phyloP scores from a whole-genome alignment of 2,329 filamentous ascomycete species.

The Alternaria sp. region DNA sequence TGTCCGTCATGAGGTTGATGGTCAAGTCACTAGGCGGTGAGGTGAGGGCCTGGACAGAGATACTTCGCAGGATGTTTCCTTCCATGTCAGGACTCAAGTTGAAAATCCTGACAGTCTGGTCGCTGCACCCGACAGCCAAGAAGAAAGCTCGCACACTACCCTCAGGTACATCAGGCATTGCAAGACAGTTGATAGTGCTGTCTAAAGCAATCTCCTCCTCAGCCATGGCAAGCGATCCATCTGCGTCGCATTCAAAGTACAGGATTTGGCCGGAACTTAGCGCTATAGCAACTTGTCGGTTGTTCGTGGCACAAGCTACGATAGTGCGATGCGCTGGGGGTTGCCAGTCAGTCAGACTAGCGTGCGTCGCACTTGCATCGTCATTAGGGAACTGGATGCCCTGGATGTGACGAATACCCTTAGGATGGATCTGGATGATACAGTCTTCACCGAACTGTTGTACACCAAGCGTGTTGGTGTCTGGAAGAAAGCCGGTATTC shows the following conservation, averaged over 20 bases:
- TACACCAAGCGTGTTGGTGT: slow-evolving; percentile 87
- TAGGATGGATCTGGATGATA: slow-evolving; percentile 93
- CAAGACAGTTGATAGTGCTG: slow-evolving; percentile 93
- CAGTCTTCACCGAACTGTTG: slow-evolving; percentile 94
- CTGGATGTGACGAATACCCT: slow-evolving; percentile 90
- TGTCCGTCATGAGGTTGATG: slow-evolving; percentile 96
- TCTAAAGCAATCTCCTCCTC: slow-evolving; percentile 94
- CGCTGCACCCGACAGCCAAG: slow-evolving; percentile 94
- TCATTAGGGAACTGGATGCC: slow-evolving; percentile 58
- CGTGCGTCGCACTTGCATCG: slow-evolving; percentile 42
- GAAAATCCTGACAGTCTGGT: slow-evolving; percentile 92
- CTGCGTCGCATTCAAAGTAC: slow-evolving; percentile 96
- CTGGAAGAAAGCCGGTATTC: slow-evolving; percentile 89
- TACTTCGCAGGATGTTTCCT: slow-evolving; percentile 73
- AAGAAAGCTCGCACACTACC: slow-evolving; percentile 90
- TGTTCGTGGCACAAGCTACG: slow-evolving; percentile 91
- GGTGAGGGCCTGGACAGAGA: slow-evolving; percentile 92
- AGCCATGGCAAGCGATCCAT: slow-evolving; percentile 90
- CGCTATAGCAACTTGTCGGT: slow-evolving; percentile 90
- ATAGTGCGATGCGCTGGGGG: slow-evolving; percentile 94
- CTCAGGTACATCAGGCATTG: slow-evolving; percentile 89
- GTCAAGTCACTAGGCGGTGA: slow-evolving; percentile 87
- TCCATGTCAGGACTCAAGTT: slow-evolving; percentile 90
- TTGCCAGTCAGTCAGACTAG: slow-evolving; percentile 89
- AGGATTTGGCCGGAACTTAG: slow-evolving; percentile 96